These are phyloP conservation scores for Nicotiana attenuata DNA, from an alignment of 257 asterid genomes.

Conservation along the genomic window DNA sequence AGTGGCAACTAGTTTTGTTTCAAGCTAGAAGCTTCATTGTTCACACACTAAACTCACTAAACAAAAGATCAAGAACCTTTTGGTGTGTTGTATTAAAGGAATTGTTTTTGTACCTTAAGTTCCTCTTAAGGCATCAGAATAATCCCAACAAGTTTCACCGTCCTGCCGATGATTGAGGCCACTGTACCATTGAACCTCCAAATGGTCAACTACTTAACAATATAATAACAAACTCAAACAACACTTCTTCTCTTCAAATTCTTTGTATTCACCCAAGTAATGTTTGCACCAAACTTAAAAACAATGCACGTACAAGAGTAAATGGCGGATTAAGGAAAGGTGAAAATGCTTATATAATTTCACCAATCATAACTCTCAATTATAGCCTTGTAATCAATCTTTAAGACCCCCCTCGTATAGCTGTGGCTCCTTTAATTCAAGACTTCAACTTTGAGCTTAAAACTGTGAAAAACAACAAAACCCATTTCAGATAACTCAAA, in stretches of 20 bases:
- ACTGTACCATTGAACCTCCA: constrained; percentile 16
- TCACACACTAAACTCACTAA: constrained; percentile 22
- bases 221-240: constrained; percentile 4
- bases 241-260: constrained; percentile 25
- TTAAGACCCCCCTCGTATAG: neutral
- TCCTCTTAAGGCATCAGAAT: constrained; percentile 28
- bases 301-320: constrained; percentile 13
- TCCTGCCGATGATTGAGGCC: constrained; percentile 55
- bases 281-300: constrained; percentile 9
- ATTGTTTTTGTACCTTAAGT: constrained; percentile 38
- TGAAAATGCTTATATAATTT: neutral
- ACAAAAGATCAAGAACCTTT: constrained; percentile 14
- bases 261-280: constrained; percentile 43
- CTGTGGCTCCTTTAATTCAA: constrained; percentile 10
- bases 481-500: constrained; percentile 5
- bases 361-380: constrained; percentile 20
- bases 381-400: neutral
- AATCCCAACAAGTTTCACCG: constrained; percentile 62
- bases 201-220: constrained; percentile 26
- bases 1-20: neutral
- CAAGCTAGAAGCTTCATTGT: constrained; percentile 15
- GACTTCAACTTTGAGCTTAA: constrained; percentile 22
- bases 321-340: constrained; percentile 22
- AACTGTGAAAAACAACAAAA: neutral
- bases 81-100: neutral